Base-by-base conservation (phyloP, 2,329 filamentous ascomycete species). In the Colletotrichum cordylinicola region DNA sequence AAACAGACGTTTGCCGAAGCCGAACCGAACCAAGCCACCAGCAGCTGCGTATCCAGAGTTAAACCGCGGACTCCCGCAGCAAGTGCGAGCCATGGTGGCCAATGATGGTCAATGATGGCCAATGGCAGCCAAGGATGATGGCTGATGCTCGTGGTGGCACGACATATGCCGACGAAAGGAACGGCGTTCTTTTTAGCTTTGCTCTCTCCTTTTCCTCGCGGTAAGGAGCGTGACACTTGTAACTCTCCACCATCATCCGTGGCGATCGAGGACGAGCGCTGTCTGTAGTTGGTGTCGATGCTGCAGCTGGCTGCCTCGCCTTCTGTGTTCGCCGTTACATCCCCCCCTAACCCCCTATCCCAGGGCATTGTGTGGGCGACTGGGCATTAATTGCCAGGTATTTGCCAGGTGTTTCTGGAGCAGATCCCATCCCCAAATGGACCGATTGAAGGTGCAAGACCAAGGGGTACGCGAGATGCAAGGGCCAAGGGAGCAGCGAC, bases 391-490 rank as follows among this genome's bases (percentile, higher is more conserved):
- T 61, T 71, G 55, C 64, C 15, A 67, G 69, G 73, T 61, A 21
- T 61, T 35, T 61, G 43, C 43, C 58, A 33, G 58, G 55, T 71
- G 68, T 67, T 75, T 72, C 61, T 66, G 60, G 37, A 68, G 68
- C 16, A 55, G 68, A 72, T 75, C 72, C 52, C 48, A 74, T 60
- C 60, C 66, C 35, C 61, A 31, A 74, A 72, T 75, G 39, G 69
- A 75, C 62, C 39, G 64, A 55, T 68, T 56, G 15, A 75, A 68
- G 73, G 70, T 37, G 56, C 74, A 69, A 65, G 43, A 27, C 70
- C 70, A 68, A 65, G 74, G 74, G 74, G 70, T 58, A 66, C 43
- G 39, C 74, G 64, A 73, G 65, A 68, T 74, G 74, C 76, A 74
- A 77, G 76, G 76, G 69, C 70, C 67, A 67, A 74, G 74, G n/a